Evolutionary conservation across 2,329 filamentous ascomycete genomes (phyloP).

Genomic region (Mariannaea elegans): DNA sequence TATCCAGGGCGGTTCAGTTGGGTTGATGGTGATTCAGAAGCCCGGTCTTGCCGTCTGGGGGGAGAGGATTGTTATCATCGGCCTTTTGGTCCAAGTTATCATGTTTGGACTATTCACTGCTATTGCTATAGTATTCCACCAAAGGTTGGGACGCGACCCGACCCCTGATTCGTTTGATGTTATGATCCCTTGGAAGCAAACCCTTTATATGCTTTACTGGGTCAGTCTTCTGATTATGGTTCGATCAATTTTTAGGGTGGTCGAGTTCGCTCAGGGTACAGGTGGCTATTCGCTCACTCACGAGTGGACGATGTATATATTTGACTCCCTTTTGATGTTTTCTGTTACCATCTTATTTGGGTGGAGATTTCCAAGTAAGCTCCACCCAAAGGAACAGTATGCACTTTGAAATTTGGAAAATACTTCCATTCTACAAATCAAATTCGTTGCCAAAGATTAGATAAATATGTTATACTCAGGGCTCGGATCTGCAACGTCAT

Average conservation of each 20-base stretch:
- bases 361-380: too few species aligned
- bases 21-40: slow-evolving; percentile 52
- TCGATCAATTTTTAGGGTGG: slow-evolving; percentile 55
- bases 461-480: too few species aligned
- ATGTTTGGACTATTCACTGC: slow-evolving; percentile 52
- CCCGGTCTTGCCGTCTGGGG: slow-evolving; percentile 65
- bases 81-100: slow-evolving; percentile 65
- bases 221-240: slow-evolving; percentile 53
- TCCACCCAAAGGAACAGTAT: too few species aligned
- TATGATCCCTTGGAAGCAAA: slow-evolving; percentile 40
- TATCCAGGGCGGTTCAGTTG: slow-evolving; percentile 51
- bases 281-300: too few species aligned
- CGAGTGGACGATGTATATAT: too few species aligned
- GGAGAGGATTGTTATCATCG: too few species aligned
- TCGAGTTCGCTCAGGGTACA: slow-evolving; percentile 48
- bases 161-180: background rate
- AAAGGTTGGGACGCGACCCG: background rate
- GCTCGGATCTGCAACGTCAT: too few species aligned
- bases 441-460: too few species aligned
- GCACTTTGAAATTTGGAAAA: too few species aligned
- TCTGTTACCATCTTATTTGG: too few species aligned
- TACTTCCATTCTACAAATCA: too few species aligned
- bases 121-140: background rate
- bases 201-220: slow-evolving; percentile 44
- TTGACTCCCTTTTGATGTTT: too few species aligned